Percentiles rank a stretch among this genome's conserved stretches.
These are phyloP conservation scores for Tulasnella sp. DNA, from an alignment of 768 basidiomycete species.

Conservation along the genomic window DNA sequence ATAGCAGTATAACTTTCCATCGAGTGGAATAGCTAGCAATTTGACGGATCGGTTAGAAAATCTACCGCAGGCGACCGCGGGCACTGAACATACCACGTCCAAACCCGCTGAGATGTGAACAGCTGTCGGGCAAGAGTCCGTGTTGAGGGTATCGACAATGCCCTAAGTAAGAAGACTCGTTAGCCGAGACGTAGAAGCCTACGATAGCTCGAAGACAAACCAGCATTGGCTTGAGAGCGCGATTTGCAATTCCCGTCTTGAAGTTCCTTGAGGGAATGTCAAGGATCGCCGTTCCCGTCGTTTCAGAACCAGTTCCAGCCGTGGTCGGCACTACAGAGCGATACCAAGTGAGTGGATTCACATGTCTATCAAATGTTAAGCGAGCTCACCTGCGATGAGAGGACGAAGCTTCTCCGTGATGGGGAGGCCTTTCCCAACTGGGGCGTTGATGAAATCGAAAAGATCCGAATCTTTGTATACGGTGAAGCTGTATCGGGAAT, in stretches of 20 bases:
- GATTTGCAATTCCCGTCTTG: conserved; percentile 93
- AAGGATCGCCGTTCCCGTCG: conserved; percentile 89
- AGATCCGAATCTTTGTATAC: conserved; percentile 89
- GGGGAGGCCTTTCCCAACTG: conserved; percentile 84
- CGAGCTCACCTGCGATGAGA: conserved; percentile 61
- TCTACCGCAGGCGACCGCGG: too few species aligned
- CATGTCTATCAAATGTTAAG: not conserved
- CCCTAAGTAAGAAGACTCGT: conserved; percentile 34
- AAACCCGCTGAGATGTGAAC: conserved; percentile 93
- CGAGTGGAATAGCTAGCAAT: conserved; percentile 67
- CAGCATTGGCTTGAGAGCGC: conserved; percentile 82
- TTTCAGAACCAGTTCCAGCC: conserved; percentile 87
- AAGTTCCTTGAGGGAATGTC: conserved; percentile 79
- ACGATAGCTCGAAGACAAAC: not conserved
- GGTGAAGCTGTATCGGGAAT: conserved; percentile 49
- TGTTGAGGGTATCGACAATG: conserved; percentile 81
- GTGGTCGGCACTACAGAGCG: conserved; percentile 50
- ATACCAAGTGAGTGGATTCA: conserved; percentile 9
- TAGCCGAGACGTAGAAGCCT: not conserved
- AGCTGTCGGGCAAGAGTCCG: conserved; percentile 81
- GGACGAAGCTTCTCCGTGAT: conserved; percentile 68
- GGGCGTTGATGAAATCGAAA: conserved; percentile 96
- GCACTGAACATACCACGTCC: conserved; percentile 48
- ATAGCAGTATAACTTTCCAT: conserved; percentile 93
- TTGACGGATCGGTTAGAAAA: not conserved